Evolutionary conservation across 2,329 filamentous ascomycete species (phyloP).

Genomic region (Pseudogymnoascus destructans): DNA sequence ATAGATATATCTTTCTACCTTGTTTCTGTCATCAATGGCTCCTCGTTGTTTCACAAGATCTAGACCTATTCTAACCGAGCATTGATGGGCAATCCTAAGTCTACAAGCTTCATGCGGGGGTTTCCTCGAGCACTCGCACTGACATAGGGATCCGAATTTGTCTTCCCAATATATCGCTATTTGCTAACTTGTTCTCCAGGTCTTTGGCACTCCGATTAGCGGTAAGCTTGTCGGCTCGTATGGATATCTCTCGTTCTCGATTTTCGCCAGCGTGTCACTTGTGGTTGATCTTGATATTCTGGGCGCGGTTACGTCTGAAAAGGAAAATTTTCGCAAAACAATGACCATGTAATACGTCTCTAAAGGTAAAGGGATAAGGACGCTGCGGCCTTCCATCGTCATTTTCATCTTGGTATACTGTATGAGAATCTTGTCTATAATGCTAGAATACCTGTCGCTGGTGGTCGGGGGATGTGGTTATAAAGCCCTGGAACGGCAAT

Average conservation of each 20-base stretch:
- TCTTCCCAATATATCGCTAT: not conserved
- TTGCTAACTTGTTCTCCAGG: conserved; percentile 7
- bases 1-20: conserved; percentile 16
- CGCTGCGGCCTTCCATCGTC: not conserved
- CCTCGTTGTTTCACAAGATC: conserved; percentile 13
- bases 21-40: conserved; percentile 17
- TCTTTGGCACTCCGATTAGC: conserved; percentile 19
- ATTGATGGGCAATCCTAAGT: conserved; percentile 16
- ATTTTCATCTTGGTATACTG: not conserved
- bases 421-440: not conserved
- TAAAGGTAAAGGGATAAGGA: not conserved
- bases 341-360: not conserved
- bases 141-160: conserved; percentile 12
- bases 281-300: conserved; percentile 15
- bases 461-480: not conserved
- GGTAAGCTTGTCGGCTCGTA: conserved; percentile 15
- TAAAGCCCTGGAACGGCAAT: not conserved
- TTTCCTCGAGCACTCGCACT: conserved; percentile 14
- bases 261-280: conserved; percentile 19
- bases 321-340: conserved; percentile 13
- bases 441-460: not conserved
- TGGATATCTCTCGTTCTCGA: conserved; percentile 17
- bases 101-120: conserved; percentile 19
- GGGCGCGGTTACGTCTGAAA: conserved; percentile 14
- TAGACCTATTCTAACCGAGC: not conserved